A percentile compares a stretch with the other conserved stretches of the same genome.
phyloP scores from a whole-genome alignment of 1,284 basidiomycete genomes.

The Agaricales sp. region DNA sequence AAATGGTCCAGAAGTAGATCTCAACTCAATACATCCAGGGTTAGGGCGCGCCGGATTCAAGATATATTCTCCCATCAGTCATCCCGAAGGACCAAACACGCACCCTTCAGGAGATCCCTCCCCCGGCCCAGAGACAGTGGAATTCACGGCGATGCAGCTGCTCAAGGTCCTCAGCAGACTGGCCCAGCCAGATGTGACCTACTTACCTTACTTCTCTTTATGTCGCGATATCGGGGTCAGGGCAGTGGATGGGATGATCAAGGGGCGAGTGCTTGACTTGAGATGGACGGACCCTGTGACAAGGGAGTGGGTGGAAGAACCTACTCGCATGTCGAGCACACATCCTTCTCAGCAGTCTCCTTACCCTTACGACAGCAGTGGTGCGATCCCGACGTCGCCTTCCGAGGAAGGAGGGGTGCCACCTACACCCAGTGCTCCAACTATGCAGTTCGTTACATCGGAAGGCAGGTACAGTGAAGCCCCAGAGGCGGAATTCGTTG shows the following conservation, averaged over 20 bases:
- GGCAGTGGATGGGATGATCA: conserved; percentile 74
- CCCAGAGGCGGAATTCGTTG: conserved; percentile 36
- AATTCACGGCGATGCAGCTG: conserved; percentile 64
- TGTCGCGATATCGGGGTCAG: conserved; percentile 69
- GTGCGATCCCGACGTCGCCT: conserved; percentile 13
- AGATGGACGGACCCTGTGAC: conserved; percentile 67
- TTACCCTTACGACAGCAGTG: conserved; percentile 13
- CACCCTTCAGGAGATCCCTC: conserved; percentile 14
- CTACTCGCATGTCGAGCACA: conserved; percentile 13
- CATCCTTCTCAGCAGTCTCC: conserved; percentile 11
- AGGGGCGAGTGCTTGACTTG: conserved; percentile 61
- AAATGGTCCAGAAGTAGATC: conserved; percentile 26
- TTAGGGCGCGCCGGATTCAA: conserved; percentile 53
- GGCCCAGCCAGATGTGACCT: conserved; percentile 44
- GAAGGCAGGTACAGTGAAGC: conserved; percentile 26
- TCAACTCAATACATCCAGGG: conserved; percentile 40
- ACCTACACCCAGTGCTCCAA: neutral
- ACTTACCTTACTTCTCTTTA: conserved; percentile 66
- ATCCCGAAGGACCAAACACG: conserved; percentile 19
- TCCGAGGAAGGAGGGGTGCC: neutral
- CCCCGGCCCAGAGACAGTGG: conserved; percentile 27
- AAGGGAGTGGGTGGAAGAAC: conserved; percentile 26
- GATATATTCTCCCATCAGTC: conserved; percentile 45
- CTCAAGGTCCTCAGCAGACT: conserved; percentile 68
- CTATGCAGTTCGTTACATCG: neutral